These are phyloP conservation scores for Hypomontagnella submonticulosa DNA, from an alignment of 495 filamentous ascomycete species.

Conservation along the genomic window DNA sequence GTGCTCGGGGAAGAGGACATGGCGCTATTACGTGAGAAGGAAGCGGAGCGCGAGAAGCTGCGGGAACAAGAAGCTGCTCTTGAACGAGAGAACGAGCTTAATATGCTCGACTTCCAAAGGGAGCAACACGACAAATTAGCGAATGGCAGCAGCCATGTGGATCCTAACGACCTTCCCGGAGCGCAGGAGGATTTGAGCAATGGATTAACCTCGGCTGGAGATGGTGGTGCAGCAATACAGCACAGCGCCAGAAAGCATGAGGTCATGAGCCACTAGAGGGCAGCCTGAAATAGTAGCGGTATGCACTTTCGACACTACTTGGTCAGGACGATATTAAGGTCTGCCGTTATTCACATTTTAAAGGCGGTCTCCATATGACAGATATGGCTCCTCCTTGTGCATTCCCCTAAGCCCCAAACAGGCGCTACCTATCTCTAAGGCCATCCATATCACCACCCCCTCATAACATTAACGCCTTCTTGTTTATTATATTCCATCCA, in stretches of 20 bases:
- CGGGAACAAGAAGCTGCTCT: constrained; percentile 46
- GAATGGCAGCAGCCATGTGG: constrained; percentile 23
- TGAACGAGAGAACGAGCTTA: constrained; percentile 49
- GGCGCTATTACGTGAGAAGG: constrained; percentile 51
- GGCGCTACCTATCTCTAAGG: too few relatives aligned
- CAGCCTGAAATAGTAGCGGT: not conserved
- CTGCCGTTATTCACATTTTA: not conserved
- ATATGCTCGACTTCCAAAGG: constrained; percentile 47
- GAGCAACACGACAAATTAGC: constrained; percentile 41
- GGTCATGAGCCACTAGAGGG: constrained; percentile 48
- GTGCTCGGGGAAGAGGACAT: constrained; percentile 58
- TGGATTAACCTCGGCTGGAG: constrained; percentile 14
- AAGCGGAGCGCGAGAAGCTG: constrained; percentile 48
- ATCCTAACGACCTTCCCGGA: constrained; percentile 8
- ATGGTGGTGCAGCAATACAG: constrained; percentile 21
- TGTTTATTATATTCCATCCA: too few relatives aligned
- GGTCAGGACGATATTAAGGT: not conserved
- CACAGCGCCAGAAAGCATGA: constrained; percentile 43
- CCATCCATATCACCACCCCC: too few relatives aligned
- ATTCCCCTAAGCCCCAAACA: too few relatives aligned
- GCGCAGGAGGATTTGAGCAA: constrained; percentile 5
- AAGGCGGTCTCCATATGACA: too few relatives aligned
- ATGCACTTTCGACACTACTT: not conserved
- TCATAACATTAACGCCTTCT: too few relatives aligned
- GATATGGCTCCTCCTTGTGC: too few relatives aligned